Percentiles rank a stretch among this genome's conserved stretches.
phyloP scores from a whole-genome alignment of 1,284 basidiomycete species.

The Melanopsichium pennsylvanicum region DNA sequence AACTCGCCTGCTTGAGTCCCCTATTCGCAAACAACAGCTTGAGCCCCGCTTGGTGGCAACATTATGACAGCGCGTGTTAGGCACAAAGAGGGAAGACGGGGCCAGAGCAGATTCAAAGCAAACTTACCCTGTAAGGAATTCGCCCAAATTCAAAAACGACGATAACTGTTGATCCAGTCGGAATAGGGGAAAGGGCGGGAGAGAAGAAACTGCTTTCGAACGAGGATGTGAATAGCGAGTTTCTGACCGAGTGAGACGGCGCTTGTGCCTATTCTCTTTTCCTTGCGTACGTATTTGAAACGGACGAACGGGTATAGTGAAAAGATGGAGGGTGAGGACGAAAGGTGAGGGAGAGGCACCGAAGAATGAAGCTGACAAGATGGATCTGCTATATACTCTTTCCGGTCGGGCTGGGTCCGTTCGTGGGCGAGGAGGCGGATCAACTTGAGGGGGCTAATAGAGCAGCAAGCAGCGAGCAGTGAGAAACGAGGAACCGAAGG shows the following conservation, averaged over 20 bases:
- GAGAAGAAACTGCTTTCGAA: constrained; percentile 23
- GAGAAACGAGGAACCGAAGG: too few relatives aligned
- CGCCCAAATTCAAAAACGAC: constrained; percentile 10
- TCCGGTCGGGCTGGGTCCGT: neutral
- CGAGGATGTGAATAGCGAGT: constrained; percentile 10
- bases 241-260: constrained; percentile 20
- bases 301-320: constrained; percentile 12
- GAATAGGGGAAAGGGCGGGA: neutral
- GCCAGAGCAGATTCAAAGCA: too few relatives aligned
- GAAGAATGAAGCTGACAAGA: neutral
- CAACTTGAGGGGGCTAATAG: too few relatives aligned
- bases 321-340: constrained; percentile 4
- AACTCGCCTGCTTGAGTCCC: neutral
- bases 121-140: constrained; percentile 28
- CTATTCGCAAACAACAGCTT: neutral
- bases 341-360: constrained; percentile 14
- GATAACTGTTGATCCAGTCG: constrained; percentile 12
- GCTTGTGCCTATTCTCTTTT: constrained; percentile 41
- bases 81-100: neutral
- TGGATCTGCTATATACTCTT: constrained; percentile 30
- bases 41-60: neutral
- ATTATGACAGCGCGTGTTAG: too few relatives aligned
- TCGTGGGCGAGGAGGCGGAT: too few relatives aligned
- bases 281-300: constrained; percentile 13
- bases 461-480: too few relatives aligned